Base-by-base conservation (phyloP, 176 grass and related monocot genomes). In the Aegilops speltoides region DNA sequence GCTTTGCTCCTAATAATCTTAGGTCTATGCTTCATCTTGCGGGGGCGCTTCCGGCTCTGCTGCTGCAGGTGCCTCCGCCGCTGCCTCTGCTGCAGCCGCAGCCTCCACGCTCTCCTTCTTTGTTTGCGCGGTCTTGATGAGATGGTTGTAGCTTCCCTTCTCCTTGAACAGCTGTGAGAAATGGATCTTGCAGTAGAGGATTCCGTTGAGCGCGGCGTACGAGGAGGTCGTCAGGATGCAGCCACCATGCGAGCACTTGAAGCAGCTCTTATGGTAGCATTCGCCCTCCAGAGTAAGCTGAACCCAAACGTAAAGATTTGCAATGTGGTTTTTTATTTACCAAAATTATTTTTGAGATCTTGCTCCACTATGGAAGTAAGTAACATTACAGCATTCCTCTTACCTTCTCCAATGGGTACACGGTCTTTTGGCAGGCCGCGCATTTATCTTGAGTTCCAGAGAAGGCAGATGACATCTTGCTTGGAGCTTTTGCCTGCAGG, bases 141-240 rank as follows among this genome's bases (percentile, higher is more conserved):
- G 83, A 68, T 98, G 91, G 87, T 92, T 95, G 89, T 95, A 98
- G 89, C 89, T 95, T 5, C 96, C 96, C 84, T 93, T 98, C 91
- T 98, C 96, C 91, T 93, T 98, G 86, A 98, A 98, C 83, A 98
- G 85, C 83, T 95, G 89, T 32, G 96, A 92, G 80, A 98, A 98
- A 22, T 98, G 93, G 86, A 95, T 94, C 86, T 95, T 95, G 88
- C 96, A 98, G 86, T 98, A 98, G 24, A 98, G 91, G 31, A 95
- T 92, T 4, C 96, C 96, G 60, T 95, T 88, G 15, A 98, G 91
- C 2, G 93, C 91, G 5, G 96, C 93, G 45, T 92, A 98, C 31
- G 91, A 93, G 19, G 96, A 95, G 2, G 93, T 92, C 3, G 96
- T 98, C 33, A 98, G 83, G 68, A 87, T 91, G 87, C 96, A 95